Percentiles rank a stretch among this genome's conserved stretches.
These are phyloP conservation scores for Tulasnella sp. DNA, from an alignment of 768 basidiomycete genomes.

Conservation along the genomic window DNA sequence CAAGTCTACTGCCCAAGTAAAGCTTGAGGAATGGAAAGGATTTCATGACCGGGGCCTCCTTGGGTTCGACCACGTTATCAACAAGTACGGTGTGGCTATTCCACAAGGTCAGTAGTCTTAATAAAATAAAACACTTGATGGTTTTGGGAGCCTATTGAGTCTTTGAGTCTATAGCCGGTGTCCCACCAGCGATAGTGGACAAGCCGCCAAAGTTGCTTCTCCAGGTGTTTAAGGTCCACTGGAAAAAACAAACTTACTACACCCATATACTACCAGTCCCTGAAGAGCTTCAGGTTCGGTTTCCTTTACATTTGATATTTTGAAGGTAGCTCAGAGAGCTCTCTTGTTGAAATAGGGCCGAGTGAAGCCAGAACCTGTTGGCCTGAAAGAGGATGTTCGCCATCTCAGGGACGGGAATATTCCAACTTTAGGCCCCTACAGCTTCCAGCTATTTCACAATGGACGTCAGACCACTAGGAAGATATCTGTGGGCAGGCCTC, in stretches of 20 bases:
- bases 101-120: too few relatives aligned
- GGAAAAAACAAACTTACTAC: not conserved
- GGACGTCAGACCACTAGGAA: not conserved
- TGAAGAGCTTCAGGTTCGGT: not conserved
- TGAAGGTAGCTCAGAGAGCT: too few relatives aligned
- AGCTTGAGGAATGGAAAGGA: not conserved
- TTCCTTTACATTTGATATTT: too few relatives aligned
- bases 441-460: not conserved
- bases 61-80: not conserved
- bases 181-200: not conserved
- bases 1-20: not conserved
- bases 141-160: too few relatives aligned
- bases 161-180: too few relatives aligned
- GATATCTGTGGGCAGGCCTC: not conserved
- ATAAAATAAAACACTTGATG: too few relatives aligned
- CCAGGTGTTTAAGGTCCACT: not conserved
- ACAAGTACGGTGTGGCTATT: too few relatives aligned
- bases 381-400: not conserved
- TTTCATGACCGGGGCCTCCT: not conserved
- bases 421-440: not conserved
- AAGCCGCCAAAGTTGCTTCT: not conserved
- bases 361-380: not conserved
- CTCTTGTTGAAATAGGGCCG: too few relatives aligned
- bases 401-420: not conserved
- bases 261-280: not conserved